Conservation (phyloP, 257 asterid species). For the Linderniella brevidens region DNA sequence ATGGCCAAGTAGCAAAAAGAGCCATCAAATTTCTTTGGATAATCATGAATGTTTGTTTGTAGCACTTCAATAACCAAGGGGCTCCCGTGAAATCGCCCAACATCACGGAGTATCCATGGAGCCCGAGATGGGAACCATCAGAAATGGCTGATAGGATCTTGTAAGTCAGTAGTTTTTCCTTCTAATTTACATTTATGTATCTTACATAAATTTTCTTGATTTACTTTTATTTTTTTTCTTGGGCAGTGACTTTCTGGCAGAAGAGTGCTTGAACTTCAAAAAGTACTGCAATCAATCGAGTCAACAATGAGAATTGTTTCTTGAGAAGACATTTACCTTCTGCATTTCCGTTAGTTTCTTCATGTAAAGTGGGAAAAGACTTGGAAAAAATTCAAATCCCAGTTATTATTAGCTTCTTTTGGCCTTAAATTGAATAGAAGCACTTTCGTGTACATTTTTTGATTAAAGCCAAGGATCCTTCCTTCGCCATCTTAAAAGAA, state of each 20-base stretch:
- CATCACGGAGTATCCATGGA: conserved; percentile 70
- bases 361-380: too few species aligned
- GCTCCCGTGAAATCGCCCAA: conserved; percentile 48
- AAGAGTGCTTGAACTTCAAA: conserved; percentile 6
- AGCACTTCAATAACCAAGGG: conserved; percentile 58
- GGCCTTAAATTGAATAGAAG: too few species aligned
- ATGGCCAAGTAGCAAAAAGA: too few species aligned
- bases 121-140: conserved; percentile 73
- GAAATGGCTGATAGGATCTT: conserved; percentile 67
- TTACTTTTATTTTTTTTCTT: neutral
- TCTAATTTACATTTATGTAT: neutral
- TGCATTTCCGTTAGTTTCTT: too few species aligned
- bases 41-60: conserved; percentile 7
- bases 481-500: too few species aligned
- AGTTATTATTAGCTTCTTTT: too few species aligned
- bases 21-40: conserved; percentile 1
- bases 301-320: neutral
- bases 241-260: conserved; percentile 3
- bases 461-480: too few species aligned
- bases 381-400: too few species aligned
- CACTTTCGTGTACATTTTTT: too few species aligned
- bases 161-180: conserved; percentile 29
- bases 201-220: neutral
- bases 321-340: too few species aligned
- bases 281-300: conserved; percentile 5